Conservation (phyloP, 148 eudicot species). For the Amaranthus cruentus region DNA sequence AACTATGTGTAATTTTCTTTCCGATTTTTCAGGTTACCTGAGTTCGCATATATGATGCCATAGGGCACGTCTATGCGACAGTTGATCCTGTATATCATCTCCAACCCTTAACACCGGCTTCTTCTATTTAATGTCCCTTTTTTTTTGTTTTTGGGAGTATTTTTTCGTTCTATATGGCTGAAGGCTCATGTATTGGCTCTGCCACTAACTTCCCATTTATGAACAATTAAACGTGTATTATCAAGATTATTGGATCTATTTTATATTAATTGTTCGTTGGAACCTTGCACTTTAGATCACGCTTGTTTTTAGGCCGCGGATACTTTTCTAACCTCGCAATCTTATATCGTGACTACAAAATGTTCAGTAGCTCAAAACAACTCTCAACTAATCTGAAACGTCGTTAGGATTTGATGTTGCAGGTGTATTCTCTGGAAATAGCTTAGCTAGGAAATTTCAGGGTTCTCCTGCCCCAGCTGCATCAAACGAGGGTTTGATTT, state of each 20-base stretch:
- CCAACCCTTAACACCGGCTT: slow-evolving; percentile 10
- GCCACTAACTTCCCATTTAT: slow-evolving; percentile 5
- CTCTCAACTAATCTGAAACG: slow-evolving; percentile 8
- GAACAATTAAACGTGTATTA: neutral
- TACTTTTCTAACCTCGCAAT: neutral
- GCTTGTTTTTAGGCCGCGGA: neutral
- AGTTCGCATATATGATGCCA: slow-evolving; percentile 30
- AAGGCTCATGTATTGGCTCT: slow-evolving; percentile 8
- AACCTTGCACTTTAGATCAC: neutral
- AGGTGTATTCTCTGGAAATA: slow-evolving; percentile 39
- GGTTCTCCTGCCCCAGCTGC: slow-evolving; percentile 58
- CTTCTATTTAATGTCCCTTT: slow-evolving; percentile 2
- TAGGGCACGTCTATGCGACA: slow-evolving; percentile 23
- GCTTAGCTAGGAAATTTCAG: slow-evolving; percentile 21
- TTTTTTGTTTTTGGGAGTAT: neutral
- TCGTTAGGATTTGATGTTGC: slow-evolving; percentile 22
- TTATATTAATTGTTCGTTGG: neutral
- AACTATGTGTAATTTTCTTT: slow-evolving; percentile 22
- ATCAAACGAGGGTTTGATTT: slow-evolving; percentile 36
- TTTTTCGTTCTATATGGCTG: slow-evolving; percentile 13
- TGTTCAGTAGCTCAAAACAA: neutral
- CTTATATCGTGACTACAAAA: slow-evolving; percentile 2
- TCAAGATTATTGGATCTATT: neutral
- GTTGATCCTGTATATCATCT: slow-evolving; percentile 26
- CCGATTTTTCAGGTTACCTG: slow-evolving; percentile 25